Base-by-base conservation (phyloP, 2,329 filamentous ascomycete species). In the Leptographium galeiforme region DNA sequence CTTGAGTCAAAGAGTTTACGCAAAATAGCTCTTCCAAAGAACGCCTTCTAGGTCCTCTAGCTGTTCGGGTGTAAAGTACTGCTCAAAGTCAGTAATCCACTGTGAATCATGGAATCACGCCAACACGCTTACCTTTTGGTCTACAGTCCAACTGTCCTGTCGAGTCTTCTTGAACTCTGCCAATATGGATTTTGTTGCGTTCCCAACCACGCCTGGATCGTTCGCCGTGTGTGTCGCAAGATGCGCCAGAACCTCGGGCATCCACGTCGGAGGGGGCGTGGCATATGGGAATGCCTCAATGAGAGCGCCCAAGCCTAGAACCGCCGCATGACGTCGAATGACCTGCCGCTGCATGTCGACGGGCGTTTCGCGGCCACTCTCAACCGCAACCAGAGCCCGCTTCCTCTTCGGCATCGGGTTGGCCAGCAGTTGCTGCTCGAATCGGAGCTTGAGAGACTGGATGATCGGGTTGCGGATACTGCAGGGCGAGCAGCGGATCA, bases 1-100 rank as follows among this genome's bases (percentile, higher is more conserved):
- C 3, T 25, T 19, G n/a, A 33, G 30, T 13, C 12, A 33, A n/a
- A 14, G 12, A 13, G 13, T 19, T 46, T 18, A 95, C 43, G 90
- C 94, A 73, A 98, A 98, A 67, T 98, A 98, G 68, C 91, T 97
- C 83, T 98, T 98, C 93, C 93, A 98, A 51, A 98, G 73, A 48
- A 98, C 94, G 51, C 93, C 93, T 63, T 96, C 90, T 55, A 98
- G 69, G 64, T 97, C 91, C 67, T 97, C 93, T 12, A 98, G 74
- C 64, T 98, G 91, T 61, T 97, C 93, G 34, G 85, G 72, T 32
- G 89, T 89, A 65, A 98, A 98, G 56, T 89, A 80, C 79, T 86
- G 38, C n/a, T 11, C 43, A 32, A 45, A n/a, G 53, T 71, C 61
- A 50, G 48, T 14, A 48, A 25, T 5, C 25, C 25, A 25, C 25